Evolutionary conservation across 352 stramenopile genomes (phyloP), one percentile per base, ranked within the genome.

Genomic region (Phytopythium litorale): DNA sequence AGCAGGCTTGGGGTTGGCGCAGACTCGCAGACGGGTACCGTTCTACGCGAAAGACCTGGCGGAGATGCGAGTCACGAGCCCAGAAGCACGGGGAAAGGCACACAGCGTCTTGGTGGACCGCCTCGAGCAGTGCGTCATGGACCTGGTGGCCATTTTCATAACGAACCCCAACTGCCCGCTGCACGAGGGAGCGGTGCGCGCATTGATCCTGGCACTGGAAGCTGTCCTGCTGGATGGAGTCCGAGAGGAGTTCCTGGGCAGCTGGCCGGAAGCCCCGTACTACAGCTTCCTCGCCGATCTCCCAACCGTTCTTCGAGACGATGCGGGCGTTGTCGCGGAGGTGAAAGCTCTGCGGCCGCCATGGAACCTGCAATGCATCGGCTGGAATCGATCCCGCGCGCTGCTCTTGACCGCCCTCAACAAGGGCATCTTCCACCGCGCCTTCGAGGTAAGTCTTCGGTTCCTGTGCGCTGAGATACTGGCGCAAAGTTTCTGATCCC

Each of bases 71-170:
- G 62, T 63, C 40, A 28, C 51, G 25, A 25, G 13, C 11, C 4
- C 40, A 12, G 9, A 19, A 6, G 40, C n/a, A 8, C 37, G 35
- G 0, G 40, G 72, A 13, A 62, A 42, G 0, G 35, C 65, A 28
- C 55, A 60, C 23, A 38, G 21, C 1, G 7, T 3, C 6, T 65
- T 74, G 62, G 61, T 51, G 4, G 60, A 76, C 12, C 55, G 58
- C 7, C 56, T 75, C 5, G 71, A 78, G 53, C 53, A 78, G 46
- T 52, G 64, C 13, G 79, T 94, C 19, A 86, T 72, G 42, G 82
- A 94, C 60, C 75, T 91, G 59, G 81, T 94, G 15, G 64, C 81
- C 2, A 78, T 80, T 59, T 94, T 94, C 55, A 89, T 87, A 58
- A 63, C 72, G 0, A 78, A 80, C 54, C 85, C 85, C 3, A 80